These are phyloP conservation scores for Hypoxylon fragiforme DNA, from an alignment of 495 filamentous ascomycete species.

Conservation along the genomic window DNA sequence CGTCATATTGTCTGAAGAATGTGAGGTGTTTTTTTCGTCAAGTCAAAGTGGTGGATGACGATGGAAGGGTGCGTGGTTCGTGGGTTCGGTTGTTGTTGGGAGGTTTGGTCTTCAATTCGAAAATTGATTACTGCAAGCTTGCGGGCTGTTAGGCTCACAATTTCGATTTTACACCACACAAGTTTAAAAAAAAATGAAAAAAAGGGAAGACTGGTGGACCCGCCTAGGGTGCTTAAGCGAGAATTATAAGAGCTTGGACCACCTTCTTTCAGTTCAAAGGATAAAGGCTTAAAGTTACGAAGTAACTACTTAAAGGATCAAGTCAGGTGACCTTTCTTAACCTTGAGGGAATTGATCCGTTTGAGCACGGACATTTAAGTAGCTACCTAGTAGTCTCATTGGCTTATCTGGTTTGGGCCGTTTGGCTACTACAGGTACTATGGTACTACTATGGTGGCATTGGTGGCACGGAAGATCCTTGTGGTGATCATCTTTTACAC, in stretches of 20 bases:
- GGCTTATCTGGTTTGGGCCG: slow-evolving; percentile 33
- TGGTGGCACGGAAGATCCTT: slow-evolving; percentile 9
- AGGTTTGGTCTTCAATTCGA: slow-evolving; percentile 22
- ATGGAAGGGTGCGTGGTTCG: slow-evolving; percentile 13
- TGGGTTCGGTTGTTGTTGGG: slow-evolving; percentile 16
- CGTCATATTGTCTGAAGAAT: slow-evolving; percentile 72
- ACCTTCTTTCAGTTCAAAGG: no score
- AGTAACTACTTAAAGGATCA: neutral
- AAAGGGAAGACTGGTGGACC: neutral
- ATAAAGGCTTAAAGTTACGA: no score
- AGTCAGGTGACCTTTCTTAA: slow-evolving; percentile 1
- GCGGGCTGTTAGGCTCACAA: slow-evolving; percentile 10
- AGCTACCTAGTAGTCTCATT: slow-evolving; percentile 16
- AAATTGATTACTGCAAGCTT: slow-evolving; percentile 7
- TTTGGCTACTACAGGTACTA: no score
- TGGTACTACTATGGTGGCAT: neutral
- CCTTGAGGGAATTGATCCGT: slow-evolving; percentile 19
- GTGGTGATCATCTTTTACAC: slow-evolving; percentile 16
- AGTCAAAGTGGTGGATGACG: slow-evolving; percentile 41
- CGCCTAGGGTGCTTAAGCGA: neutral
- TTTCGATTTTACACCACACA: slow-evolving; percentile 16
- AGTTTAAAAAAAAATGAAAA: neutral
- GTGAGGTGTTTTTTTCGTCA: slow-evolving; percentile 38
- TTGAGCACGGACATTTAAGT: slow-evolving; percentile 10
- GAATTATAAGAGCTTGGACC: slow-evolving; percentile 16